phyloP scores from a whole-genome alignment of 345 rosid genomes.

The Psidium guajava region DNA sequence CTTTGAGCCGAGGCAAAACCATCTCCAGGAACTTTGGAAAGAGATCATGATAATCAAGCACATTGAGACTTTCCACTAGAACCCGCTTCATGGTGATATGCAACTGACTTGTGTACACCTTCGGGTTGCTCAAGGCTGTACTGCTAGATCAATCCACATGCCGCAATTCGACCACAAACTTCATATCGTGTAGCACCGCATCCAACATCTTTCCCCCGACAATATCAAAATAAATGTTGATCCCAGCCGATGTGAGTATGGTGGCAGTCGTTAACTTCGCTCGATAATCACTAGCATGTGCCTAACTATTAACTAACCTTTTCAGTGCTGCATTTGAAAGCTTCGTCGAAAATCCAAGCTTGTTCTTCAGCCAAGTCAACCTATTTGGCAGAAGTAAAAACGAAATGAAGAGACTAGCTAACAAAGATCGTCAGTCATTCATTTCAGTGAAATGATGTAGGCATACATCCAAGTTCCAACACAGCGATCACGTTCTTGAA shows the following conservation, averaged over 20 bases:
- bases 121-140: not conserved
- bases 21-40: not conserved
- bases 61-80: not conserved
- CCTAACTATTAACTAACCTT: not conserved
- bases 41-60: not conserved
- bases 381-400: not conserved
- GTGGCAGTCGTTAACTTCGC: not conserved
- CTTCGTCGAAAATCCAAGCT: not conserved
- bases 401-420: no score
- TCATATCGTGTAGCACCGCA: not conserved
- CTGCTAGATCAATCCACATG: not conserved
- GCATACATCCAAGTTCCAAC: no score
- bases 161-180: not conserved
- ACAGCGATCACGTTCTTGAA: not conserved
- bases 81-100: not conserved
- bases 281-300: not conserved
- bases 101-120: not conserved
- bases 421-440: no score
- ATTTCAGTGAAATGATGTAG: no score
- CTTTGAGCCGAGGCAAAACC: not conserved
- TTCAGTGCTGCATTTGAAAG: constrained; percentile 3
- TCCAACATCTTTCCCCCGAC: constrained; percentile 5
- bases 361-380: constrained; percentile 1
- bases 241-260: not conserved
- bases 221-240: constrained; percentile 3